Evolutionary conservation across 345 rosid genomes (phyloP).

Genomic region (Raphanus sativus): DNA sequence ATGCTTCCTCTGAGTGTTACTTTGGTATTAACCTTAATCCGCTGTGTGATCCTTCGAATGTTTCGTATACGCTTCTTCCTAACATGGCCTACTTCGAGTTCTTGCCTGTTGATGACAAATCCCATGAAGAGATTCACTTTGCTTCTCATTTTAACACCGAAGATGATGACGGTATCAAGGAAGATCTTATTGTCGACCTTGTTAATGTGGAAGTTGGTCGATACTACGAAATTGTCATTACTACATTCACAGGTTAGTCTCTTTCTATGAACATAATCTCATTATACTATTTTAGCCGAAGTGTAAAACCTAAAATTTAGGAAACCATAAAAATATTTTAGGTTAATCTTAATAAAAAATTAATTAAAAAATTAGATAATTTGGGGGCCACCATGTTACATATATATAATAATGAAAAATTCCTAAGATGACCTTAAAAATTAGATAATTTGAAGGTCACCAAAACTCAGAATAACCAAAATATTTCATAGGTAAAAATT

Average conservation of each 20-base stretch:
- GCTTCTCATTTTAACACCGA: conserved; percentile 41
- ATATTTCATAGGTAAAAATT: no score
- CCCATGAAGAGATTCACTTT: conserved; percentile 35
- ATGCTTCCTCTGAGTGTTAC: conserved; percentile 92
- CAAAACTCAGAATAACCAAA: no score
- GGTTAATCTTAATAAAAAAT: no score
- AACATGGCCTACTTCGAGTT: conserved; percentile 96
- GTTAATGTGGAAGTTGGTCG: conserved; percentile 68
- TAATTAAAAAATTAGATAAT: no score
- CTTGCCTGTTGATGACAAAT: conserved; percentile 60
- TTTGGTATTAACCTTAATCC: conserved; percentile 89
- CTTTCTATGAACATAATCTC: not conserved
- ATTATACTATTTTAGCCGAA: not conserved
- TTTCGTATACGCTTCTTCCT: conserved; percentile 85
- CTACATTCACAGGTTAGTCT: conserved; percentile 75
- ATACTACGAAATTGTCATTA: conserved; percentile 80
- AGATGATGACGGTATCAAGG: conserved; percentile 50
- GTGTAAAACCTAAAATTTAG: no score
- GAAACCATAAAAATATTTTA: no score
- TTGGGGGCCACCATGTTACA: no score
- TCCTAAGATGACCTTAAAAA: no score
- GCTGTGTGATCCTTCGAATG: conserved; percentile 67
- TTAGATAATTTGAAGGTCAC: no score
- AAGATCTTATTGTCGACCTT: conserved; percentile 56
- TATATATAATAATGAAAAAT: no score